phyloP scores from a whole-genome alignment of 352 stramenopile species.

The Sclerospora graminicola region DNA sequence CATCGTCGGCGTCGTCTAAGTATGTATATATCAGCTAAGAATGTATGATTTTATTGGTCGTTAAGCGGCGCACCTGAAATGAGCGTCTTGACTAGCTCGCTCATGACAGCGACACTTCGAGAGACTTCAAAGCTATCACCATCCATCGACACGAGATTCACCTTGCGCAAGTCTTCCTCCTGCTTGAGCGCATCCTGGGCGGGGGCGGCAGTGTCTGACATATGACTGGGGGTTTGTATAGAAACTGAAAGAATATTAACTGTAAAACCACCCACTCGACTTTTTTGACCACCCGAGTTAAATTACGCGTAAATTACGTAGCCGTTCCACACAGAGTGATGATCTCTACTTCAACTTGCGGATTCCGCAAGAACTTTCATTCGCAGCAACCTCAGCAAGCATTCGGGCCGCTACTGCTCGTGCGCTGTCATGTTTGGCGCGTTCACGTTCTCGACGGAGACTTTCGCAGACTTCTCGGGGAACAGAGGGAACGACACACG shows the following conservation, averaged over 20 bases:
- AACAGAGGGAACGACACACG: conserved; percentile 44
- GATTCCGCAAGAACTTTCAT: no score
- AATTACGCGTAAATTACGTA: background rate
- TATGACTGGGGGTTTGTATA: conserved; percentile 18
- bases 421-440: conserved; percentile 61
- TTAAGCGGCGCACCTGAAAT: conserved; percentile 71
- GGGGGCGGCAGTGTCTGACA: conserved; percentile 43
- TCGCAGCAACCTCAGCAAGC: conserved; percentile 3
- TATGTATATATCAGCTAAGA: background rate
- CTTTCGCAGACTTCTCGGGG: conserved; percentile 37
- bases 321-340: background rate
- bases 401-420: conserved; percentile 38
- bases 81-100: conserved; percentile 96
- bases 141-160: conserved; percentile 89
- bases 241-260: conserved; percentile 2
- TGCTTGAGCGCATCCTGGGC: conserved; percentile 34
- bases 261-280: conserved; percentile 1
- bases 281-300: conserved; percentile 1
- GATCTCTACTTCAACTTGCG: conserved; percentile 10
- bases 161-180: conserved; percentile 74
- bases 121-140: conserved; percentile 94
- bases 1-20: conserved; percentile 90
- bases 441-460: conserved; percentile 43
- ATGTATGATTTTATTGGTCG: background rate
- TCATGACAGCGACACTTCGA: conserved; percentile 92